Evolutionary conservation across 768 basidiomycete genomes (phyloP).

Genomic region (Suillus subaureus): DNA sequence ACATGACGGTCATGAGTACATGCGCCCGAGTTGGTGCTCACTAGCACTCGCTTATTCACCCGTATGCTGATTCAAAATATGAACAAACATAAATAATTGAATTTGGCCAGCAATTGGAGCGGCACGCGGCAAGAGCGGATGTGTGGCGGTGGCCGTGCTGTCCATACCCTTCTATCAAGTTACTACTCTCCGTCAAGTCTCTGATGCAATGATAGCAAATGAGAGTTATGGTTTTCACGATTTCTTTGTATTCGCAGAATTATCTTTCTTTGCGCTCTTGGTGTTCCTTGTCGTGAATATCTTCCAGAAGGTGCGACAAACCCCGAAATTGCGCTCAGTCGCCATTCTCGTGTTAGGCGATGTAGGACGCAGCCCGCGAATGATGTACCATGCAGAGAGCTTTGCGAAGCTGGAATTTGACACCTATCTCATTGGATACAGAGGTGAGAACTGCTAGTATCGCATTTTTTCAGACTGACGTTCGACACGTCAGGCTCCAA

Average conservation of each 20-base stretch:
- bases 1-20: constrained; percentile 13
- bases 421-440: constrained; percentile 84
- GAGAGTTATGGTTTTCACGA: background rate
- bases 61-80: background rate
- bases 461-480: constrained; percentile 7
- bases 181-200: too few species aligned
- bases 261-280: constrained; percentile 18
- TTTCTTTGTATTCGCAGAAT: constrained; percentile 10
- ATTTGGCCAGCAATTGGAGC: too few species aligned
- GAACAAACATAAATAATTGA: background rate
- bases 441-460: constrained; percentile 51
- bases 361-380: constrained; percentile 92
- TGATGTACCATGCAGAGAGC: constrained; percentile 98
- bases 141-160: too few species aligned
- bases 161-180: too few species aligned
- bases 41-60: background rate
- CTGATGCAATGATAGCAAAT: constrained; percentile 11
- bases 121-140: too few species aligned
- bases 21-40: background rate
- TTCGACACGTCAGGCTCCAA: constrained; percentile 59
- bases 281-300: constrained; percentile 14
- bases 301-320: constrained; percentile 21
- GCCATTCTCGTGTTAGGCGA: constrained; percentile 93
- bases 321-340: constrained; percentile 61
- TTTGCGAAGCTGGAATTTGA: constrained; percentile 79